A percentile compares a stretch with the other conserved stretches of the same genome.
These are phyloP conservation scores for Claviceps digitariae DNA, from an alignment of 2,329 filamentous ascomycete genomes.

Conservation along the genomic window DNA sequence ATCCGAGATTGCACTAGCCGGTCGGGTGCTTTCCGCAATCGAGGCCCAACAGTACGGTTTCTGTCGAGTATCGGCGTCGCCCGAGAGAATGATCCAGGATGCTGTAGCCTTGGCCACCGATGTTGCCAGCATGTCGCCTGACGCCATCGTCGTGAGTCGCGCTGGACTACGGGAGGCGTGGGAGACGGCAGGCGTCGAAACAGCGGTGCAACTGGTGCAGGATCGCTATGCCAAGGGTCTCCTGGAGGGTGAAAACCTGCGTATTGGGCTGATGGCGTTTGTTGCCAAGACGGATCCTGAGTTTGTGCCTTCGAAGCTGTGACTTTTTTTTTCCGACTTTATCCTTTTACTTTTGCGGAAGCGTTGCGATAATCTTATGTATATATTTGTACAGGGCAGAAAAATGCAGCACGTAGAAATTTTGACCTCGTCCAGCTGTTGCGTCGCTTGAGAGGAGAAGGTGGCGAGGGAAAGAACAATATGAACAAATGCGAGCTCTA, in stretches of 20 bases:
- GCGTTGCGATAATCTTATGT: too few relatives aligned
- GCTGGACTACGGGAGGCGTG: slow-evolving; percentile 24
- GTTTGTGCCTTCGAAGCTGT: slow-evolving; percentile 36
- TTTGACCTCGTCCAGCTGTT: too few relatives aligned
- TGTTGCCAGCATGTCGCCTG: slow-evolving; percentile 21
- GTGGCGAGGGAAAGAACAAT: too few relatives aligned
- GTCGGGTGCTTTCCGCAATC: slow-evolving; percentile 28
- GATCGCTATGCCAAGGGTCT: slow-evolving; percentile 27
- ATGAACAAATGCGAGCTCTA: too few relatives aligned
- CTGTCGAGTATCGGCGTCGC: slow-evolving; percentile 24
- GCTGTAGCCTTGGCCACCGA: slow-evolving; percentile 21
- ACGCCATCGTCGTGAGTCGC: slow-evolving; percentile 26
- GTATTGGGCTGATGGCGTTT: slow-evolving; percentile 37
- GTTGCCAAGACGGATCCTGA: slow-evolving; percentile 33
- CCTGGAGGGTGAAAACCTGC: slow-evolving; percentile 31
- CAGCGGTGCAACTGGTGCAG: slow-evolving; percentile 24
- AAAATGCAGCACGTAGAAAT: too few relatives aligned
- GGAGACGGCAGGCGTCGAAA: slow-evolving; percentile 27
- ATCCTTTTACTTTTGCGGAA: too few relatives aligned
- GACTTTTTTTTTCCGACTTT: too few relatives aligned
- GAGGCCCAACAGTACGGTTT: slow-evolving; percentile 15
- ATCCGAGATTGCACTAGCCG: slow-evolving; percentile 35
- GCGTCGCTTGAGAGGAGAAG: too few relatives aligned
- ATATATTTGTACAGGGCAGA: too few relatives aligned
- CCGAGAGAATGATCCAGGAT: slow-evolving; percentile 22